phyloP scores from a whole-genome alignment of 2,329 filamentous ascomycete genomes.

The Ophiostoma novo-ulmi region DNA sequence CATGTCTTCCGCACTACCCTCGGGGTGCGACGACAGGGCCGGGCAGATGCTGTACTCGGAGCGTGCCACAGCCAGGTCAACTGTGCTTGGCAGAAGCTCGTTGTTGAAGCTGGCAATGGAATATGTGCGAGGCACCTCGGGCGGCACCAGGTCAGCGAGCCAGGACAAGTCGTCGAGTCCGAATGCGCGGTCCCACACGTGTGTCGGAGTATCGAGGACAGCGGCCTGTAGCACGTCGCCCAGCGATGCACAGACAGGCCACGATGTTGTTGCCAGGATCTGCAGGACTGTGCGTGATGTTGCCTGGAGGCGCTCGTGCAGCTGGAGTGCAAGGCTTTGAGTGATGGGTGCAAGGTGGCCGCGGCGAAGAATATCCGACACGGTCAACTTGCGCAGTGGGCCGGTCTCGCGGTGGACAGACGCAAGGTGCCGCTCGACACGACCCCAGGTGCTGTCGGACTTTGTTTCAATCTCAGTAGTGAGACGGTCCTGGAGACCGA shows the following conservation, averaged over 20 bases:
- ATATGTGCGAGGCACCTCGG: slow-evolving; percentile 50
- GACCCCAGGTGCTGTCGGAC: slow-evolving; percentile 40
- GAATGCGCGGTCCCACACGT: slow-evolving; percentile 49
- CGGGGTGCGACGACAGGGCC: slow-evolving; percentile 35
- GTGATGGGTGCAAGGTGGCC: slow-evolving; percentile 50
- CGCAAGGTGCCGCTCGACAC: slow-evolving; percentile 31
- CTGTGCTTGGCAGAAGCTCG: slow-evolving; percentile 46
- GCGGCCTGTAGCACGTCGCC: slow-evolving; percentile 48
- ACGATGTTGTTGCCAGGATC: slow-evolving; percentile 46
- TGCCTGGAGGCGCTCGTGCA: slow-evolving; percentile 45
- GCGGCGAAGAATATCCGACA: slow-evolving; percentile 47
- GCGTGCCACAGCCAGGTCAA: slow-evolving; percentile 49
- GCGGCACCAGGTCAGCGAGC: slow-evolving; percentile 43
- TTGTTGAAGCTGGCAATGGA: slow-evolving; percentile 49
- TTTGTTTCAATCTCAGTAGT: slow-evolving; percentile 38
- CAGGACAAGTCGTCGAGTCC: slow-evolving; percentile 40
- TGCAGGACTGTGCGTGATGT: slow-evolving; percentile 47
- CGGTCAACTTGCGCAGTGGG: slow-evolving; percentile 35
- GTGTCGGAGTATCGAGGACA: slow-evolving; percentile 43
- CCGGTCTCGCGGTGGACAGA: slow-evolving; percentile 14
- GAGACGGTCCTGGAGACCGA: slow-evolving; percentile 45
- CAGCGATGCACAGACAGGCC: slow-evolving; percentile 48
- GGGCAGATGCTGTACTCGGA: slow-evolving; percentile 47
- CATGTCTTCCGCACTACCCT: slow-evolving; percentile 27
- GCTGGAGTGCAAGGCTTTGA: slow-evolving; percentile 45